Evolutionary conservation across 2,329 filamentous ascomycete genomes (phyloP).

Genomic region (Fusarium vanettenii): DNA sequence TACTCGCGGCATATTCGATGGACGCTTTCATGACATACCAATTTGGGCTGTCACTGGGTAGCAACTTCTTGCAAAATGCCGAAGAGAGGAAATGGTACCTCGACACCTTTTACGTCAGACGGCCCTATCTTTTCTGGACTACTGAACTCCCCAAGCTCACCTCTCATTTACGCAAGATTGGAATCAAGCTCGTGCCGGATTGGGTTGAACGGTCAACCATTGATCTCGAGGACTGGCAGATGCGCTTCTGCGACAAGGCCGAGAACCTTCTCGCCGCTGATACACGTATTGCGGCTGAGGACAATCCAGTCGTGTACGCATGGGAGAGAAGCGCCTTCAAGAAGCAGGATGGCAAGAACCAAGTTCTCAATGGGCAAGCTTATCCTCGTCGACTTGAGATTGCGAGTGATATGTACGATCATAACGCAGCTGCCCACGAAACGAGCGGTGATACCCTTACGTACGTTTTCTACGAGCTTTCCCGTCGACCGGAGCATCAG

Average conservation of each 20-base stretch:
- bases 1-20: slow-evolving; percentile 2
- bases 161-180: not conserved
- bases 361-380: not conserved
- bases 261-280: not conserved
- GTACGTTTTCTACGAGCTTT: slow-evolving; percentile 5
- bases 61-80: not conserved
- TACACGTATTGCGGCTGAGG: not conserved
- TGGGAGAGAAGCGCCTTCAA: not conserved
- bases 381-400: slow-evolving; percentile 7
- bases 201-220: not conserved
- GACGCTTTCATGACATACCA: slow-evolving; percentile 9
- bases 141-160: not conserved
- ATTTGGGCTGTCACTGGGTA: not conserved
- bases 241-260: slow-evolving; percentile 1
- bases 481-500: not conserved
- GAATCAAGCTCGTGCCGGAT: slow-evolving; percentile 11
- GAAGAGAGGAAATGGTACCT: slow-evolving; percentile 1
- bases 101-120: not conserved
- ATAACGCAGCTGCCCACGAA: slow-evolving; percentile 12
- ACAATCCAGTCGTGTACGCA: not conserved
- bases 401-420: slow-evolving; percentile 11
- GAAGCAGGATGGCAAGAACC: not conserved
- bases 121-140: not conserved
- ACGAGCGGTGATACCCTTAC: slow-evolving; percentile 5
- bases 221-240: slow-evolving; percentile 11